These are phyloP conservation scores for Arctium minus DNA, from an alignment of 129 eudicot species.

Conservation along the genomic window DNA sequence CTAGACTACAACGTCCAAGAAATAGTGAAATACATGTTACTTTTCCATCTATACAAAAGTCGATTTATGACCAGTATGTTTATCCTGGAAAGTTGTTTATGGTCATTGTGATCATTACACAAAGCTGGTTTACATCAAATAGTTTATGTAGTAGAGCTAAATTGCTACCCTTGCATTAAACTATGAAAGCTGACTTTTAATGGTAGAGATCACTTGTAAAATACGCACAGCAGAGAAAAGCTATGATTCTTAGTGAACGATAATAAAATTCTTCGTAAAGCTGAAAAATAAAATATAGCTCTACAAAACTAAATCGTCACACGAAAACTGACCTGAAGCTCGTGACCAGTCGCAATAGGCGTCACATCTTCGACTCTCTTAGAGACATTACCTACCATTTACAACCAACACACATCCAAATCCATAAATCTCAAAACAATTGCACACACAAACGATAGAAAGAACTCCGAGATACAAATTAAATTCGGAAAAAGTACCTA, in stretches of 20 bases:
- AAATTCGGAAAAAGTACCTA: constrained; percentile 17
- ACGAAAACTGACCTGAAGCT: constrained; percentile 41
- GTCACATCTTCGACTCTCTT: constrained; percentile 52
- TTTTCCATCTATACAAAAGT: background rate
- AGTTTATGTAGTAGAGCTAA: background rate
- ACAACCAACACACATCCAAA: constrained; percentile 4
- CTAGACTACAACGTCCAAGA: no score
- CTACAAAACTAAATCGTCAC: background rate
- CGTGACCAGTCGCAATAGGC: constrained; percentile 77
- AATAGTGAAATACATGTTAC: no score
- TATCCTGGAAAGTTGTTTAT: background rate
- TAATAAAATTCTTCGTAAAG: background rate
- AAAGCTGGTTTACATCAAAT: background rate
- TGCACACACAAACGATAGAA: background rate
- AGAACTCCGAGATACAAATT: background rate
- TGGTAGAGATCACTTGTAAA: background rate
- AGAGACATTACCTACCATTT: constrained; percentile 20
- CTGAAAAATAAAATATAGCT: background rate
- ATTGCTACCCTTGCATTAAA: background rate
- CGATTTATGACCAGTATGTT: background rate
- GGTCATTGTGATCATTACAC: background rate
- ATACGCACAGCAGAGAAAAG: background rate
- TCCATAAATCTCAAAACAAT: background rate
- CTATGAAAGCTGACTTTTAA: background rate
- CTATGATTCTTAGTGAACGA: background rate